Base-by-base conservation (phyloP, 768 basidiomycete species). In the Amanita inopinata region DNA sequence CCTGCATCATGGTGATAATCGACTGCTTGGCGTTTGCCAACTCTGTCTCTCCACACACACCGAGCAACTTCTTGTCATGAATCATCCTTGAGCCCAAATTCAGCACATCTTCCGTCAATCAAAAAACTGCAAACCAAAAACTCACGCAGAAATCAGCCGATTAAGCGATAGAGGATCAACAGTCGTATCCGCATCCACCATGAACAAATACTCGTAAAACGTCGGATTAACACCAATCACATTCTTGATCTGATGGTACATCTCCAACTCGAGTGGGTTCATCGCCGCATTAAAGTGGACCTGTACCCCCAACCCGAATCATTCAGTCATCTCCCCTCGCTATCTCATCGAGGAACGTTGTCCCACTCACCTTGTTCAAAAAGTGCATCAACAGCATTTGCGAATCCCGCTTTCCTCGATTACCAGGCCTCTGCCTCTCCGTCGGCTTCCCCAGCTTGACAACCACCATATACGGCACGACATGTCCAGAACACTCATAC, bases 181-280 rank as follows among this genome's bases (percentile, higher is more conserved):
- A 6, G 84, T 87, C 1, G 96, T 99, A 72, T 96, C 91, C 49
- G 92, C 91, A 62, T 96, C 91, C 31, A 96, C 78, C 58, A 80
- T 91, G 66, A 94, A 85, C 47, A 92, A 51, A 54, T 93, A 97
- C 63, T 98, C 96, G 63, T 98, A 99, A 66, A 98, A 97, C 0
- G 90, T 83, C 2, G 94, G 96, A 62, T 99, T 96, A 55, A 99
- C 91, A 61, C 96, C 96, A 53, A 99, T 97, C 41, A 98, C 92
- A 55, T 99, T 99, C 75, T 97, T 91, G 73, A 98, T 92, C 62
- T 99, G 96, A 59, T 98, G 96, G 57, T 92, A 98, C 68, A 99
- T 94, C 67, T 99, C 96, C 40, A 99, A 65, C 64, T 99, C 96
- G 48, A 94, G 64, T 0, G 96, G 96, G 55, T 85, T 89, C 96